Base-by-base conservation (phyloP, 345 rosid genomes). In the Anastatica hierochuntica region DNA sequence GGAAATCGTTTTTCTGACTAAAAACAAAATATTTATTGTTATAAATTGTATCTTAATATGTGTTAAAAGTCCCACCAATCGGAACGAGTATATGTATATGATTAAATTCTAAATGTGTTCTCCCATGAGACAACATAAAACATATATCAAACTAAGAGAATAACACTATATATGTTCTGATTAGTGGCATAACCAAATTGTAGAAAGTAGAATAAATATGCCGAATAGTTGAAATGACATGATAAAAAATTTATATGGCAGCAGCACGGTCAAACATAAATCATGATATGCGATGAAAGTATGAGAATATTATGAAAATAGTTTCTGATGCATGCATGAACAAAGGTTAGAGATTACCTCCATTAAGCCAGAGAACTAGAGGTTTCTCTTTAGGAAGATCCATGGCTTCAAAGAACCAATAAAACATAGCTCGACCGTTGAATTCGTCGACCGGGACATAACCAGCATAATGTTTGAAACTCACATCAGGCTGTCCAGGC, bases 311-410 rank as follows among this genome's bases (percentile, higher is more conserved):
- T n/a, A n/a, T n/a, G n/a, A n/a, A n/a, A n/a, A n/a, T n/a, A n/a
- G n/a, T n/a, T n/a, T n/a, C n/a, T n/a, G n/a, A n/a, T n/a, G n/a
- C n/a, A n/a, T n/a, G n/a, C n/a, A n/a, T n/a, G n/a, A n/a, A n/a
- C n/a, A 39, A 29, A 21, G 24, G 61, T 7, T 17, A 15, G 35
- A 46, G 60, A 23, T 66, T 46, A 83, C 99, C 99, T 83, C 99
- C 99, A 74, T 92, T 92, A 61, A 92, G 97, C 95, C 97, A 92
- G 34, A 92, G 68, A 48, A 92, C 95, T 33, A 88, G 54, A 50
- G 99, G 97, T 64, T 81, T 85, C 21, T 85, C 69, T 1, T 60
- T 40, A 29, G 82, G 95, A 26, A 63, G 30, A 26, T 53, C 61
- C 52, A 62, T 48, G 42, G 95, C 85, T 70, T 90, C 95, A 8